These are phyloP conservation scores for Tolypocladium pustulatum DNA, from an alignment of 2,329 filamentous ascomycete genomes.

Conservation along the genomic window DNA sequence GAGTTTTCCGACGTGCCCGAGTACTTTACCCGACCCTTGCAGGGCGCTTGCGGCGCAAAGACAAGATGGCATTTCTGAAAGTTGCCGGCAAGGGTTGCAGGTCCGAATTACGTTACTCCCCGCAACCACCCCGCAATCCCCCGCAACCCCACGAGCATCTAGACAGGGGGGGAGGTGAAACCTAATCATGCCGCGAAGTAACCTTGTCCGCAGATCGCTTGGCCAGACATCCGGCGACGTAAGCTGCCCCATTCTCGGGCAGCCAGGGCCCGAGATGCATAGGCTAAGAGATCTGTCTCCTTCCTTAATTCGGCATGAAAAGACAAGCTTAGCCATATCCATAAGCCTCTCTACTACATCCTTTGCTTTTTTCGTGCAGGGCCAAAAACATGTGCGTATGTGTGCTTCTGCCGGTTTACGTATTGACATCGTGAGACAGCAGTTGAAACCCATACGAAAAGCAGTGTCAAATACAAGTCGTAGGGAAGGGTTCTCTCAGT, in stretches of 20 bases:
- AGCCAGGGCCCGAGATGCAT: not conserved
- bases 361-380: not conserved
- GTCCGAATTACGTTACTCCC: too few relatives aligned
- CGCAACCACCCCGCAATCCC: not conserved
- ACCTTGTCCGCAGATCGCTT: not conserved
- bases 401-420: too few relatives aligned
- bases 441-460: not conserved
- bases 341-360: not conserved
- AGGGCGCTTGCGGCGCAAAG: not conserved
- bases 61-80: not conserved
- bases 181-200: not conserved
- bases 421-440: not conserved
- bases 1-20: not conserved
- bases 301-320: not conserved
- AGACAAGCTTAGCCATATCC: not conserved
- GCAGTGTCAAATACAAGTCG: not conserved
- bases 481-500: not conserved
- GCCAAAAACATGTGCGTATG: not conserved
- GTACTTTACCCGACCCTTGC: too few relatives aligned
- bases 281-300: not conserved
- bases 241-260: not conserved
- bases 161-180: not conserved
- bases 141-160: not conserved
- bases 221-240: not conserved
- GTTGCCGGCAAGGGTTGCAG: not conserved